Conservation (phyloP, 495 filamentous ascomycete species). For the Corynascus novoguineensis region DNA sequence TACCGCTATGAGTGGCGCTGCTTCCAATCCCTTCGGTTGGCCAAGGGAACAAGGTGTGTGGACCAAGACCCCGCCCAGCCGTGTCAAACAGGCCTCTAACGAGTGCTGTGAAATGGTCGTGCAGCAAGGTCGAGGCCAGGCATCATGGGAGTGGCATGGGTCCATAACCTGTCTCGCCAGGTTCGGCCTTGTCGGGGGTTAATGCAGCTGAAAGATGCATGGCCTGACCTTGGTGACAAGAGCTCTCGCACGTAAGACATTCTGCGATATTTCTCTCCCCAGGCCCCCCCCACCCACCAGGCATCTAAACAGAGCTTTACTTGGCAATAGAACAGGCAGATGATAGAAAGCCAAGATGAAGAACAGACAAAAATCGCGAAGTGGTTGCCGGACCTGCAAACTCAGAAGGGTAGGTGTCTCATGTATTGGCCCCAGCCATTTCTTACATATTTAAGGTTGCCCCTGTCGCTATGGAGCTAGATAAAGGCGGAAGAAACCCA, state of each 20-base stretch:
- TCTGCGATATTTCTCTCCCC: slow-evolving; percentile 9
- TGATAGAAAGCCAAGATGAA: slow-evolving; percentile 22
- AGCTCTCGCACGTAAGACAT: neutral
- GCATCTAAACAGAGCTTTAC: neutral
- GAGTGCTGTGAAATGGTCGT: neutral
- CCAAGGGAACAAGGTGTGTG: neutral
- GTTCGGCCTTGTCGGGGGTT: neutral
- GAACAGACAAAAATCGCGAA: slow-evolving; percentile 33
- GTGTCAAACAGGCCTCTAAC: neutral
- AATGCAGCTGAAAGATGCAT: neutral
- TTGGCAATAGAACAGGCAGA: neutral
- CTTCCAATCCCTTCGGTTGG: slow-evolving; percentile 5
- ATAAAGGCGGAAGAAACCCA: neutral
- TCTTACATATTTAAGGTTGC: neutral
- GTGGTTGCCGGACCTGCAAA: slow-evolving; percentile 33
- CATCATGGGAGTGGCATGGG: slow-evolving; percentile 8
- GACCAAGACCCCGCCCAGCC: neutral
- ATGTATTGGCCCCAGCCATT: slow-evolving; percentile 6
- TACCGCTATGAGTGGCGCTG: neutral
- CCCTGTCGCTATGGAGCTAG: neutral
- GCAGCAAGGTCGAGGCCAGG: slow-evolving; percentile 3
- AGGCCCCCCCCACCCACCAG: neutral
- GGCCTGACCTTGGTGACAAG: neutral
- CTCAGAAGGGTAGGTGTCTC: slow-evolving; percentile 29
- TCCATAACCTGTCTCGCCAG: neutral